Evolutionary conservation across 2,329 filamentous ascomycete species (phyloP), one percentile per base, ranked within the genome.

Genomic region (Penicillium sp.): DNA sequence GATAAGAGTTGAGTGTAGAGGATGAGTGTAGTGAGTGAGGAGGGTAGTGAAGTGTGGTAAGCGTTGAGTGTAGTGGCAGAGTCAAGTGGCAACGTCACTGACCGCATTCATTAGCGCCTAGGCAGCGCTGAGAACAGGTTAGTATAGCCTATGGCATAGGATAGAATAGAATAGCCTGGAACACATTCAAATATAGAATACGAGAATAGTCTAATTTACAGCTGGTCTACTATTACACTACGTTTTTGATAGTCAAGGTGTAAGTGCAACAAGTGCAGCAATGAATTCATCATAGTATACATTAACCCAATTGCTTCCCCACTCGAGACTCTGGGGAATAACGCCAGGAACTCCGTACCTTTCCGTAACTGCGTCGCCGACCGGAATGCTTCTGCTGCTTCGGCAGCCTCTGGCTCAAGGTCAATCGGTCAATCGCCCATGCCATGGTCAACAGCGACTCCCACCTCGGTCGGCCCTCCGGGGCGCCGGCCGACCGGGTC

Each of bases 361-460:
- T 72, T 64, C 67, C 71, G 40, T 67, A 61, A 66, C 54, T 60
- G 61, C 62, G 67, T 62, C 69, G 67, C 71, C 73, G 67, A 61
- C 70, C 66, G 60, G 65, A 68, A 16, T 26, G 13, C 21, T 16
- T 7, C 51, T 48, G 56, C 28, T 51, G 60, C 56, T 62, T 63
- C 64, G 64, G 65, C n/a, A n/a, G n/a, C n/a, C 57, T 40, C 19
- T 24, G 69, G 67, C 31, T 60, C 62, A 59, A 64, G 68, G 56
- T 66, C 56, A 78, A 70, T 64, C 72, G 71, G 69, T 77, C 69
- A 62, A 79, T 77, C 50, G 73, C 72, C 74, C 74, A 79, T 51
- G 70, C 69, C 64, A 77, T 71, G 50, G 77, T 78, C 64, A 79
- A 72, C 52, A 79, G 70, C 62, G 71, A 76, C 71, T 75, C 74